Conservation (phyloP, 805 yeast genomes). For the Starmerella stigmatis region DNA sequence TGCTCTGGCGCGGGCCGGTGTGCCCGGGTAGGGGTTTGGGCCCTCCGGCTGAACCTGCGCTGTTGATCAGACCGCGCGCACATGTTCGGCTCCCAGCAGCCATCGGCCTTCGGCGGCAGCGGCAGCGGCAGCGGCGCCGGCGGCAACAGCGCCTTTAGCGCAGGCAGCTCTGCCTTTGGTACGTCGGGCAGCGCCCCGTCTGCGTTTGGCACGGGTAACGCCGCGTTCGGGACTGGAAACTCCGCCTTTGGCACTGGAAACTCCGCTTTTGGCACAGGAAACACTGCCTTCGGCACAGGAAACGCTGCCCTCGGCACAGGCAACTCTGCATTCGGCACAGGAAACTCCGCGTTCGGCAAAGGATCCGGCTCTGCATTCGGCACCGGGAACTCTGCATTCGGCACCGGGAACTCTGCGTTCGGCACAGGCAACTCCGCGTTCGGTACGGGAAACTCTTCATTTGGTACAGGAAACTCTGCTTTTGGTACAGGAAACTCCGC, state of each 20-base stretch:
- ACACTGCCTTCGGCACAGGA: slow-evolving; percentile 21
- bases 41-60: too few species aligned
- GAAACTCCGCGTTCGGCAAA: slow-evolving; percentile 7
- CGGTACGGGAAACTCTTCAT: slow-evolving; percentile 17
- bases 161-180: too few species aligned
- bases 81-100: too few species aligned
- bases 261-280: slow-evolving; percentile 20
- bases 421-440: slow-evolving; percentile 15
- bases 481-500: slow-evolving; percentile 17
- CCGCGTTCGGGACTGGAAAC: too few species aligned
- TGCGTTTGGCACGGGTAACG: too few species aligned
- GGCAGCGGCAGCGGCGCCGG: too few species aligned
- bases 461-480: slow-evolving; percentile 15
- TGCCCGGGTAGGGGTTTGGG: neutral
- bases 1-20: too few species aligned
- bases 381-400: slow-evolving; percentile 7
- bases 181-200: too few species aligned
- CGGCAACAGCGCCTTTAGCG: too few species aligned
- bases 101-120: too few species aligned
- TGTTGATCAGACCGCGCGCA: too few species aligned
- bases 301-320: slow-evolving; percentile 18
- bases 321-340: slow-evolving; percentile 17
- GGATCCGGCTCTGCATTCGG: slow-evolving; percentile 18
- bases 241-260: slow-evolving; percentile 17
- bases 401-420: slow-evolving; percentile 8